Conservation (phyloP, 225 moss, liverwort and hornwort species). For the Polytrichum formosum region DNA sequence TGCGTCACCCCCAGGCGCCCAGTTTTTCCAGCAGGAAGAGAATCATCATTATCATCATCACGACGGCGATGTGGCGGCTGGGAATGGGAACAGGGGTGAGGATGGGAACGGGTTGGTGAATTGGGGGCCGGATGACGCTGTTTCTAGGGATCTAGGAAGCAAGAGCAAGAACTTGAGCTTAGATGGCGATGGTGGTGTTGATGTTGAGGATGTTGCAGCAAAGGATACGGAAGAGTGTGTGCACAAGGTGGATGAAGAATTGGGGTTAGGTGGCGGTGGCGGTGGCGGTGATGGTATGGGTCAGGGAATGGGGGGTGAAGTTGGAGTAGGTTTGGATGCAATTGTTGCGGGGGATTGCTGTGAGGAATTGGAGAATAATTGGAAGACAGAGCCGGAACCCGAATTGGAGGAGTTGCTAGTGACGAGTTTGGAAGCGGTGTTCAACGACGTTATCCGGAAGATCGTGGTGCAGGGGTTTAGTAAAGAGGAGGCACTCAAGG, state of each 20-base stretch:
- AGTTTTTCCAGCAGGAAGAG: slow-evolving; percentile 1
- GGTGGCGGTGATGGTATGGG: too few relatives aligned
- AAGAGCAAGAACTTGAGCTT: not conserved
- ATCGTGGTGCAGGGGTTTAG: slow-evolving; percentile 31
- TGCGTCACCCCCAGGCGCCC: slow-evolving; percentile 1
- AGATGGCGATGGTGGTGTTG: slow-evolving; percentile 1
- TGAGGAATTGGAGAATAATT: slow-evolving; percentile 31
- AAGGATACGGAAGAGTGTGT: too few relatives aligned
- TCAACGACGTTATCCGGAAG: slow-evolving; percentile 36
- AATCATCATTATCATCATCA: not conserved
- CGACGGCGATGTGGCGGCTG: not conserved
- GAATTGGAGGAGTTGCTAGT: slow-evolving; percentile 48
- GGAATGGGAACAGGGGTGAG: not conserved
- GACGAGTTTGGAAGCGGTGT: slow-evolving; percentile 29
- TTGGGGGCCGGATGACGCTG: not conserved
- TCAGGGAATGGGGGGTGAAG: too few relatives aligned
- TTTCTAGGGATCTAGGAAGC: not conserved
- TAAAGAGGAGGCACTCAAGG: slow-evolving; percentile 36
- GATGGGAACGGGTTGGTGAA: not conserved
- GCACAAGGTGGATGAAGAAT: too few relatives aligned
- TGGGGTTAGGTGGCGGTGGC: too few relatives aligned
- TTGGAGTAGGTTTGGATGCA: too few relatives aligned
- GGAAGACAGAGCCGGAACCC: slow-evolving; percentile 37
- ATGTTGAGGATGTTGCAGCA: slow-evolving; percentile 17
- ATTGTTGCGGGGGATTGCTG: slow-evolving; percentile 20